Conservation (phyloP, 2,329 filamentous ascomycete genomes). For the Tolypocladium capitatum region DNA sequence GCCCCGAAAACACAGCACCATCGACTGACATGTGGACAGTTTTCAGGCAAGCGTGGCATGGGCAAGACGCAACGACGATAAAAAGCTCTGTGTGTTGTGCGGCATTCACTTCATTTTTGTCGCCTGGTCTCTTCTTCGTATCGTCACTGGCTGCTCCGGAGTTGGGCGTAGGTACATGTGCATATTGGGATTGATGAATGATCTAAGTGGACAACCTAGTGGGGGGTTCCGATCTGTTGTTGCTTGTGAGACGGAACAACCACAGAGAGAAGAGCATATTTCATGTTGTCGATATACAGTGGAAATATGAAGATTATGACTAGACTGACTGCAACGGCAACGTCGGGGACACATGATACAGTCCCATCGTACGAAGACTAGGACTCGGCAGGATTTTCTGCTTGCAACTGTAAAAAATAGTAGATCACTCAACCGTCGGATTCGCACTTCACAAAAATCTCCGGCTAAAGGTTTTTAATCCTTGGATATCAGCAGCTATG, state of each 20-base stretch:
- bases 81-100: constrained; percentile 8
- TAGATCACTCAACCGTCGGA: background rate
- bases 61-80: constrained; percentile 72
- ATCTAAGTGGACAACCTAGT: background rate
- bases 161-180: constrained; percentile 12
- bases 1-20: background rate
- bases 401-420: background rate
- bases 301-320: background rate
- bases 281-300: background rate
- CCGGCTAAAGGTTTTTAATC: background rate
- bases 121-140: constrained; percentile 9
- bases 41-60: constrained; percentile 83
- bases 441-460: background rate
- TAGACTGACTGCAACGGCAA: background rate
- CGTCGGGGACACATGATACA: background rate
- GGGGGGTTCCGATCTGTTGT: background rate
- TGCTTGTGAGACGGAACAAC: background rate
- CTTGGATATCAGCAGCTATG: background rate
- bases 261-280: background rate
- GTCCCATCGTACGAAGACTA: background rate
- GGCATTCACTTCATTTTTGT: background rate
- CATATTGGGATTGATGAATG: constrained; percentile 1
- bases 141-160: constrained; percentile 13
- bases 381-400: background rate
- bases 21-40: constrained; percentile 36